Conservation (phyloP, 2,329 filamentous ascomycete species). For the Cadophora luteo-olivacea region DNA sequence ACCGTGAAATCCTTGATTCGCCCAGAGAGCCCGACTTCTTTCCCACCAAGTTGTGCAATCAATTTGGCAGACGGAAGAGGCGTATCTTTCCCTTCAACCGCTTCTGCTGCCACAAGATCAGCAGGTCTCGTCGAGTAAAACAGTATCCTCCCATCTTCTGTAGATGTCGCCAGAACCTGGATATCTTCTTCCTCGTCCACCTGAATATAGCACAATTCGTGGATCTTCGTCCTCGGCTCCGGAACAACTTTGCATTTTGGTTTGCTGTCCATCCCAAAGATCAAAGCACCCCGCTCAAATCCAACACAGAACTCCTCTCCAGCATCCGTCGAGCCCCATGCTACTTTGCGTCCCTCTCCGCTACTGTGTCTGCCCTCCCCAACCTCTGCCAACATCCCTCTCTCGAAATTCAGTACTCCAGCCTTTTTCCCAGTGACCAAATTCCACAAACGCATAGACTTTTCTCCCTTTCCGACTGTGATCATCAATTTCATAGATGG, state of each 20-base stretch:
- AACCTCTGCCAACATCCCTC: constrained; percentile 73
- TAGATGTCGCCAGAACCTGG: constrained; percentile 76
- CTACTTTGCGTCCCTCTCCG: constrained; percentile 82
- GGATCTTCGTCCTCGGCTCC: constrained; percentile 75
- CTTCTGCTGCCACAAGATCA: constrained; percentile 49
- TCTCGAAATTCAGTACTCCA: constrained; percentile 85
- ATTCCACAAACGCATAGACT: constrained; percentile 94
- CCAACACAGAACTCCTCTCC: constrained; percentile 87
- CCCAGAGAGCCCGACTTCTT: constrained; percentile 68
- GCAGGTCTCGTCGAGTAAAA: constrained; percentile 75
- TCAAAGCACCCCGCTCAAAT: constrained; percentile 84
- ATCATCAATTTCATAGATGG: constrained; percentile 97
- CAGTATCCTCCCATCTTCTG: constrained; percentile 86
- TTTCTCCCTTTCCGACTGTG: constrained; percentile 87
- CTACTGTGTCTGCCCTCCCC: constrained; percentile 79
- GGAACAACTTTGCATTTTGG: constrained; percentile 77
- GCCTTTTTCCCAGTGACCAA: constrained; percentile 95
- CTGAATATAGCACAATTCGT: constrained; percentile 77
- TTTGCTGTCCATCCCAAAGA: constrained; percentile 88
- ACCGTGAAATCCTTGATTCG: constrained; percentile 91
- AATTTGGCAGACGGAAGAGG: constrained; percentile 67
- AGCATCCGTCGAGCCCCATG: constrained; percentile 76
- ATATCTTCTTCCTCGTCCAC: constrained; percentile 56
- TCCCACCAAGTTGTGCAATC: constrained; percentile 81
- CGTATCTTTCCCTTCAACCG: constrained; percentile 48